phyloP scores from a whole-genome alignment of 2,329 filamentous ascomycete species.

The Aspergillus quadrilineatus region DNA sequence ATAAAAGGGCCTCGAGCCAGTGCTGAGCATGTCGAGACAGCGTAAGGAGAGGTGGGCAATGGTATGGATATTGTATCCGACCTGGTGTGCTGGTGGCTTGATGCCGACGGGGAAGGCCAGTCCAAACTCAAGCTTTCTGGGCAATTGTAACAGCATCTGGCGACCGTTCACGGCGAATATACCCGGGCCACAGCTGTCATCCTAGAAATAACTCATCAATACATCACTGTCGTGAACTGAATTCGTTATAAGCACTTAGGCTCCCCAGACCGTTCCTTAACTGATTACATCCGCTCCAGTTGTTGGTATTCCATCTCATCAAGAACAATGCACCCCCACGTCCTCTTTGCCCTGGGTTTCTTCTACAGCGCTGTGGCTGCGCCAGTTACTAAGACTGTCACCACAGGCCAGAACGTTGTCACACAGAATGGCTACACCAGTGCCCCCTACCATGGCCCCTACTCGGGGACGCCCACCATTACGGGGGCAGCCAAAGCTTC shows the following conservation, averaged over 20 bases:
- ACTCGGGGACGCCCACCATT: conserved; percentile 63
- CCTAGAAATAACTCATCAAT: not conserved
- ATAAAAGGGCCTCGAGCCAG: not conserved
- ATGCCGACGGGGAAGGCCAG: not conserved
- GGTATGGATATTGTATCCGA: not conserved
- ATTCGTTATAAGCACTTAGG: not conserved
- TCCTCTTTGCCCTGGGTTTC: not conserved
- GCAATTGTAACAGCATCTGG: not conserved
- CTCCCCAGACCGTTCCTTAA: no score
- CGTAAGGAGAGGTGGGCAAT: not conserved
- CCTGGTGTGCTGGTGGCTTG: not conserved
- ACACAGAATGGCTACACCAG: not conserved
- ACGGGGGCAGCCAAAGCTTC: conserved; percentile 61
- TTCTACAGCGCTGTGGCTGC: not conserved
- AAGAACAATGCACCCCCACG: not conserved
- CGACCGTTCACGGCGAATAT: not conserved
- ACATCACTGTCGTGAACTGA: not conserved
- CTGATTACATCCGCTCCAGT: no score
- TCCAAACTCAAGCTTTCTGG: not conserved
- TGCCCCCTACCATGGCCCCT: conserved; percentile 59
- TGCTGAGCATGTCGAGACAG: not conserved
- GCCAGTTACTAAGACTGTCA: not conserved
- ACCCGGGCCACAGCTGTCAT: no score
- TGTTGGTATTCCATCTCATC: no score
- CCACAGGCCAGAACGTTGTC: not conserved